phyloP scores from a whole-genome alignment of 495 filamentous ascomycete species.

The Patellaria atrata region DNA sequence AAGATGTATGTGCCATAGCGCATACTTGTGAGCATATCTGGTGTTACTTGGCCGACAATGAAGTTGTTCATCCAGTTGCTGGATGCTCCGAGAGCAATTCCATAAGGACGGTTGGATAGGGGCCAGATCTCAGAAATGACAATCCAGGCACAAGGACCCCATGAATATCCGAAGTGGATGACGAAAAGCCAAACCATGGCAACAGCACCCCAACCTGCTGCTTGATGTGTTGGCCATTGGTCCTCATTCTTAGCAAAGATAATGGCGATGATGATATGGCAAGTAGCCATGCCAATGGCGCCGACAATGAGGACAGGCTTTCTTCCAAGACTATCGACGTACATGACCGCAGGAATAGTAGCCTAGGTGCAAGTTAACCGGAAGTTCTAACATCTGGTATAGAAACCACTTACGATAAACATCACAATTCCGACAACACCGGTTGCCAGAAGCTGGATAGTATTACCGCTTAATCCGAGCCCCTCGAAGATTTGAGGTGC shows the following conservation, averaged over 20 bases:
- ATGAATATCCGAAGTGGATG: constrained; percentile 64
- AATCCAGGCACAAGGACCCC: constrained; percentile 54
- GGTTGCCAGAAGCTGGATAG: constrained; percentile 57
- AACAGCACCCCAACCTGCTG: constrained; percentile 64
- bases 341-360: constrained; percentile 54
- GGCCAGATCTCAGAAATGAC: constrained; percentile 64
- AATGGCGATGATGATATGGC: constrained; percentile 57
- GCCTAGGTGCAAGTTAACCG: constrained; percentile 32
- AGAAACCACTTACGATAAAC: constrained; percentile 22
- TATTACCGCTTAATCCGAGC: constrained; percentile 48
- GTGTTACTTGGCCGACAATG: constrained; percentile 62
- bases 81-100: constrained; percentile 54
- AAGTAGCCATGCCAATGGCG: constrained; percentile 27
- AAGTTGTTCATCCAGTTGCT: constrained; percentile 45
- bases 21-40: constrained; percentile 55
- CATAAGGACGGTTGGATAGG: constrained; percentile 55
- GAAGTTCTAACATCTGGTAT: neutral
- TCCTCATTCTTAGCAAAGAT: constrained; percentile 52
- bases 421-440: constrained; percentile 71
- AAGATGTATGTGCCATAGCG: constrained; percentile 69
- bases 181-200: constrained; percentile 76
- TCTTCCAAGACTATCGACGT: constrained; percentile 34
- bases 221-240: constrained; percentile 41
- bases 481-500: constrained; percentile 59
- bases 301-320: constrained; percentile 27